Evolutionary conservation across 148 eudicot genomes (phyloP), one percentile per base, ranked within the genome.

Genomic region (Silene uniflora): DNA sequence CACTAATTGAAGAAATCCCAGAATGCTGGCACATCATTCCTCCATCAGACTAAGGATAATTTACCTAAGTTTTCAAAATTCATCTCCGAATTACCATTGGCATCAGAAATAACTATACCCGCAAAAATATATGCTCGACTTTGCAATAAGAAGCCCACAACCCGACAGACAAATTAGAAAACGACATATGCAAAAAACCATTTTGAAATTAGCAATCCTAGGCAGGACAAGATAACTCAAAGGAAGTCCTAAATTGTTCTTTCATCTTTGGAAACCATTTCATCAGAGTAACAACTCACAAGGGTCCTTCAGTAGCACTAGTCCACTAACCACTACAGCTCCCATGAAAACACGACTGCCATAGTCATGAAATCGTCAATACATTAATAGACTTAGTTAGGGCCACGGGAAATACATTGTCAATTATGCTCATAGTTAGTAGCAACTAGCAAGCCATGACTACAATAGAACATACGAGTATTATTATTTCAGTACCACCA

Each of bases 181-280:
- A 64, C n/a, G 42, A 27, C 42, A 32, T 65, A 44, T 4, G 25
- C 27, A 46, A 10, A 19, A 68, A 22, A 21, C 55, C 44, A 39
- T 39, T 6, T 5, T 9, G 10, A 39, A 39, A 0, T 39, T 39
- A 39, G 44, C 4, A 29, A 29, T 29, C 32, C 32, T 29, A 29
- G 32, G 4, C 4, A 29, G 32, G n/a, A 3, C 39, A 35, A 39
- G 44, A 39, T 39, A 6, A 39, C 44, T 39, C 9, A 39, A 39
- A 6, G 0, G 44, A 39, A 6, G 44, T 39, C 44, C 44, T 39
- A 39, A 39, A 39, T 39, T 7, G 44, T 94, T 97, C 69, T 92
- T 90, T 90, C 97, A 79, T 92, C 96, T 67, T 82, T 90, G 10
- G 98, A 92, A 47, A 82, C 93, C 98, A 92, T 95, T 89, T 92